These are phyloP conservation scores for Trichoderma asperelloides DNA, from an alignment of 495 filamentous ascomycete species.

Conservation along the genomic window DNA sequence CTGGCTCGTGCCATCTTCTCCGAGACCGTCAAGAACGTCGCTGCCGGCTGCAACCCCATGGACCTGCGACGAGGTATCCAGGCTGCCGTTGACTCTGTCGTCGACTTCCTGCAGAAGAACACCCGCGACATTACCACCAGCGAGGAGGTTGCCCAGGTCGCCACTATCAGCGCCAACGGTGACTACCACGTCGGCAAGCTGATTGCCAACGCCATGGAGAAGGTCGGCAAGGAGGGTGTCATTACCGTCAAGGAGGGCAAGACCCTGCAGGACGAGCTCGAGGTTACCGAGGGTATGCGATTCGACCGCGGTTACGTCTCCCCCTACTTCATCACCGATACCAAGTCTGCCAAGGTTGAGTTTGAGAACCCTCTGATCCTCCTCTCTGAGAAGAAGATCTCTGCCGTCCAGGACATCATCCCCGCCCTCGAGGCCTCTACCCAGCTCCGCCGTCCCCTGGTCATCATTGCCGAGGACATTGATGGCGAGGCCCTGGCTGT, in stretches of 20 bases:
- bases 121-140: slow-evolving; percentile 96
- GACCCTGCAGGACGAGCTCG: slow-evolving; percentile 94
- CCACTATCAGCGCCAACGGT: slow-evolving; percentile 95
- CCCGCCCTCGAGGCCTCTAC: slow-evolving; percentile 95
- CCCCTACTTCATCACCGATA: slow-evolving; percentile 98
- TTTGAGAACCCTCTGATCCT: slow-evolving; percentile 99
- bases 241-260: slow-evolving; percentile 99
- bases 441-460: slow-evolving; percentile 85
- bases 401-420: slow-evolving; percentile 94
- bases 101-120: slow-evolving; percentile 86
- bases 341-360: slow-evolving; percentile 97
- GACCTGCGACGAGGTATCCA: slow-evolving; percentile 94
- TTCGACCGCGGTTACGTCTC: slow-evolving; percentile 98
- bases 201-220: slow-evolving; percentile 98
- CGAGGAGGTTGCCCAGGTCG: slow-evolving; percentile 95
- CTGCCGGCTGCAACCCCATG: slow-evolving; percentile 99
- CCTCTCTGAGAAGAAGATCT: slow-evolving; percentile 99
- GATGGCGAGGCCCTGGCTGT: slow-evolving; percentile 97
- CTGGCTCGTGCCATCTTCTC: slow-evolving; percentile 98
- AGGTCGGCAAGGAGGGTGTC: slow-evolving; percentile 98
- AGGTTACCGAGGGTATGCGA: slow-evolving; percentile 98
- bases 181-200: slow-evolving; percentile 92
- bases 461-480: slow-evolving; percentile 99
- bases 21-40: slow-evolving; percentile 99
- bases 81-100: slow-evolving; percentile 88